Evolutionary conservation across 1,284 basidiomycete species (phyloP).

Genomic region (Anthracocystis setariae): DNA sequence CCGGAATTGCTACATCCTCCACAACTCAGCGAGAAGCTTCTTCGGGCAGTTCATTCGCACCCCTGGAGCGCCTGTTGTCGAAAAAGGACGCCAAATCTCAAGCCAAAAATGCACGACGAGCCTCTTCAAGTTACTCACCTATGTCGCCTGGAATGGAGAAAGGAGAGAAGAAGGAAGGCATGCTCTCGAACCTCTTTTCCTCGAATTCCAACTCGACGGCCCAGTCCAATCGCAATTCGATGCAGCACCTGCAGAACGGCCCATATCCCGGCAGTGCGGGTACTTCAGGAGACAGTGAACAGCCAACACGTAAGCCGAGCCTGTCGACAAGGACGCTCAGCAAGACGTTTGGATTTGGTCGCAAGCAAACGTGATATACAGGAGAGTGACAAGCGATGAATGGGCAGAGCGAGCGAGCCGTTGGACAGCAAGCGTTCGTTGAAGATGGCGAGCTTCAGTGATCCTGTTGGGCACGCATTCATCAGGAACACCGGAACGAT

Average conservation of each 20-base stretch:
- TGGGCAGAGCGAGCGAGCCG: background rate
- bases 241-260: conserved; percentile 16
- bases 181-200: conserved; percentile 41
- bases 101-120: conserved; percentile 36
- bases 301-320: conserved; percentile 41
- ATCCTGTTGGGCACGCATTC: background rate
- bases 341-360: conserved; percentile 49
- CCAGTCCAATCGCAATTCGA: conserved; percentile 40
- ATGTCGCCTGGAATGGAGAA: conserved; percentile 24
- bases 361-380: conserved; percentile 31
- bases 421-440: background rate
- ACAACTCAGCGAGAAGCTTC: conserved; percentile 17
- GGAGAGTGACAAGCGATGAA: background rate
- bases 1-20: background rate
- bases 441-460: too few species aligned
- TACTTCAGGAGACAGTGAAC: conserved; percentile 9
- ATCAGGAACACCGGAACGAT: background rate
- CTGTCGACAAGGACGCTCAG: conserved; percentile 34
- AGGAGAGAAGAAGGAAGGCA: conserved; percentile 34
- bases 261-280: conserved; percentile 4
- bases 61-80: conserved; percentile 45
- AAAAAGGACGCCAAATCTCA: conserved; percentile 51
- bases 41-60: conserved; percentile 35
- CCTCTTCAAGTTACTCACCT: conserved; percentile 35
- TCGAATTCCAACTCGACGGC: conserved; percentile 14